Evolutionary conservation across 306 rosid genomes (phyloP).

Genomic region (Glycine soja): DNA sequence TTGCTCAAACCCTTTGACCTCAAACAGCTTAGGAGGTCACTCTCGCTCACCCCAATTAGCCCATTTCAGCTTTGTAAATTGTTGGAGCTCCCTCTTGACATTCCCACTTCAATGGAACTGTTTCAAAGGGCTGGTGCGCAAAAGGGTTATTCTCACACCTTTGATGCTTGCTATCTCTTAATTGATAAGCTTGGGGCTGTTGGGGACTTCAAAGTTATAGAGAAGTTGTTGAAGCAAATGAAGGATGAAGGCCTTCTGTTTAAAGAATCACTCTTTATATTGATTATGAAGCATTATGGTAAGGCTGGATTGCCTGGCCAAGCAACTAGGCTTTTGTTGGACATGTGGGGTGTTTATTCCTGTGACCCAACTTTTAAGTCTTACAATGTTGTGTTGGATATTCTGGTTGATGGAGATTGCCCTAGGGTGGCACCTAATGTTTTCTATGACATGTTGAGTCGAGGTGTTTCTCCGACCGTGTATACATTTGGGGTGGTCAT

Average conservation of each 20-base stretch:
- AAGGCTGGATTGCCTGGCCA: slow-evolving; percentile 85
- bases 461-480: slow-evolving; percentile 75
- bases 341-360: slow-evolving; percentile 74
- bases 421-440: slow-evolving; percentile 73
- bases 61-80: slow-evolving; percentile 77
- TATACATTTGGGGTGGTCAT: slow-evolving; percentile 79
- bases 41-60: slow-evolving; percentile 53
- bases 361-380: slow-evolving; percentile 77
- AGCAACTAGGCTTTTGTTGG: slow-evolving; percentile 84
- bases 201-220: slow-evolving; percentile 74
- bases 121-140: slow-evolving; percentile 75
- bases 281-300: slow-evolving; percentile 78
- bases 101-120: slow-evolving; percentile 74
- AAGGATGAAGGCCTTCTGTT: slow-evolving; percentile 73
- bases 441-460: slow-evolving; percentile 86
- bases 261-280: slow-evolving; percentile 77
- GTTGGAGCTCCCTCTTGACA: slow-evolving; percentile 79
- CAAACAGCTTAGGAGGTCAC: slow-evolving; percentile 66
- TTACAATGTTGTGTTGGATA: slow-evolving; percentile 79
- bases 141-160: slow-evolving; percentile 77
- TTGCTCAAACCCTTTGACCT: slow-evolving; percentile 85
- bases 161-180: slow-evolving; percentile 65
- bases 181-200: slow-evolving; percentile 82
- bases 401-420: slow-evolving; percentile 77
- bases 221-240: slow-evolving; percentile 77